Base-by-base conservation (phyloP, 148 eudicot genomes). In the Linanthus parryae region DNA sequence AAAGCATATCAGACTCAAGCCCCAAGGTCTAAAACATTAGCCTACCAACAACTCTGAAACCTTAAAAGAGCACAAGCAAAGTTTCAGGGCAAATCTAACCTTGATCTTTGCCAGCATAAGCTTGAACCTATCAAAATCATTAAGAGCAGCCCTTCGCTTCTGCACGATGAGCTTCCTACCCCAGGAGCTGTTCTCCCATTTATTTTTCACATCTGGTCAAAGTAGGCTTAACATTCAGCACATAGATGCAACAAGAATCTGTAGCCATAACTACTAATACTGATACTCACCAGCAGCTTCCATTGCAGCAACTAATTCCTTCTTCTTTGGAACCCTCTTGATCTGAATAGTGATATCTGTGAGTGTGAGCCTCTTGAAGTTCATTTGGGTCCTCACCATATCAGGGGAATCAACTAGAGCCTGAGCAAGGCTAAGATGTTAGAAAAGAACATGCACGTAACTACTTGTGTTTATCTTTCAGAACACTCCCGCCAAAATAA, bases 351-450 rank as follows among this genome's bases (percentile, higher is more conserved):
- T 74, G 53, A 79, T 71, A 37, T 79, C 84, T 3, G 85, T 72
- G 25, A 79, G 78, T 7, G 81, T 52, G 12, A 79, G 78, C 56
- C 85, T 75, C 66, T 79, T 79, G 66, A 79, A 72, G 58, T 79
- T 79, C 73, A 79, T 79, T 64, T 75, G 85, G 47, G 73, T 48
- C 27, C 81, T 42, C 18, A 72, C 81, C 85, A 79, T 79, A 40
- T 75, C 78, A 25, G 81, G 85, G 51, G 81, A 26, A 69, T 79
- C 85, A 24, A 79, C 81, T 37, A 79, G 78, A 33, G 85, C 83
- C 79, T 74, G 53, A n/a, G n/a, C n/a, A n/a, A n/a, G n/a, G n/a
- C n/a, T n/a, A n/a, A n/a, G n/a, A n/a, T n/a, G n/a, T n/a, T n/a
- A n/a, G n/a, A n/a, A n/a, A n/a, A n/a, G n/a, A n/a, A n/a, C n/a